Evolutionary conservation across 331 rosid genomes (phyloP).

Genomic region (Telfairia occidentalis): DNA sequence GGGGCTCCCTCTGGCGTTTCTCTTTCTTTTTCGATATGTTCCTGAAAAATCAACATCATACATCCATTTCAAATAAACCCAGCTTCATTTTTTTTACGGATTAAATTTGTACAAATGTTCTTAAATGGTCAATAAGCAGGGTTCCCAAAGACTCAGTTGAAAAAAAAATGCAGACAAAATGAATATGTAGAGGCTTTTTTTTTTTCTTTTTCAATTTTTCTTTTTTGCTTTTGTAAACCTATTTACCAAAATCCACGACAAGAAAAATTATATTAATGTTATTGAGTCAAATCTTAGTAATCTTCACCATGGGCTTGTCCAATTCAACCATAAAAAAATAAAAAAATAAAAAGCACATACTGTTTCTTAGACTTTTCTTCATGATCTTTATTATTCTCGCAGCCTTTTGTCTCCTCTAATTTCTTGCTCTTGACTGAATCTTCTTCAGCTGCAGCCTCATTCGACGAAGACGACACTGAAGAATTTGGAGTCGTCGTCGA

Average conservation of each 20-base stretch:
- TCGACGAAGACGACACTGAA: conserved; percentile 58
- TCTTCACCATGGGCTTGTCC: neutral
- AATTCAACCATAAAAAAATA: neutral
- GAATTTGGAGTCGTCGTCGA: conserved; percentile 38
- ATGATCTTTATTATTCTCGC: conserved; percentile 25
- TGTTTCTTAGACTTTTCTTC: conserved; percentile 57
- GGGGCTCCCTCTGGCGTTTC: conserved; percentile 66
- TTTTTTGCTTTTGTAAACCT: neutral
- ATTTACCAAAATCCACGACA: neutral
- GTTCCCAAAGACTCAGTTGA: no score
- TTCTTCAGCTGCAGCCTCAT: conserved; percentile 37
- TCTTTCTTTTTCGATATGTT: conserved; percentile 69
- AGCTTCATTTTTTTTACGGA: neutral
- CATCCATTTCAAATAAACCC: neutral
- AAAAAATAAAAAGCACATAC: neutral
- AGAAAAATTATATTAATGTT: neutral
- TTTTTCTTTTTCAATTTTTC: no score
- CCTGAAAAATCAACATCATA: conserved; percentile 28
- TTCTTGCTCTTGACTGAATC: conserved; percentile 24
- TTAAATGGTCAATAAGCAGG: no score
- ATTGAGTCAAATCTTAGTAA: neutral
- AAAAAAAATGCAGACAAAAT: neutral
- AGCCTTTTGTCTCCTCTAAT: neutral
- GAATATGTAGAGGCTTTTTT: no score
- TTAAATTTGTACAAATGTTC: neutral